Evolutionary conservation across 345 rosid genomes (phyloP).

Genomic region (Excoecaria agallocha): DNA sequence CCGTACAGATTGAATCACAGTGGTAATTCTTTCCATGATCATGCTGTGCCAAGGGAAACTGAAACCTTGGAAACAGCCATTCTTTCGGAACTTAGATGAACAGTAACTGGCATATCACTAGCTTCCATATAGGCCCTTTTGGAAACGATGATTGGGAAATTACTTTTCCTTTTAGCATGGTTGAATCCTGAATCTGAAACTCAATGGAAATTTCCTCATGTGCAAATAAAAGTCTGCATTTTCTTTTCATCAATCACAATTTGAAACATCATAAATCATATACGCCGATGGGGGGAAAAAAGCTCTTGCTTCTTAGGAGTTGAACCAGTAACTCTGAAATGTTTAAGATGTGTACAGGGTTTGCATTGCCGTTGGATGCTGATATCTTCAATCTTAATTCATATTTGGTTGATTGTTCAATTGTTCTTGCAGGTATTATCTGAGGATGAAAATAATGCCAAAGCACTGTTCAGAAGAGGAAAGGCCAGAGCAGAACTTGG

Average conservation of each 20-base stretch:
- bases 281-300: background rate
- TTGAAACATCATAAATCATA: background rate
- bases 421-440: conserved; percentile 55
- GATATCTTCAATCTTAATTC: background rate
- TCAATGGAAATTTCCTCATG: background rate
- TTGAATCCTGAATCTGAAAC: background rate
- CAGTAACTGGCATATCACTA: background rate
- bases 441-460: conserved; percentile 85
- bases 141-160: too few relatives aligned
- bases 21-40: too few relatives aligned
- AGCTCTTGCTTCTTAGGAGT: background rate
- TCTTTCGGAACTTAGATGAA: background rate
- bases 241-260: background rate
- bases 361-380: background rate
- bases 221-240: background rate
- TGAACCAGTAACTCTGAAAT: background rate
- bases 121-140: too few relatives aligned
- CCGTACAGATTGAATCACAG: too few relatives aligned
- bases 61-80: too few relatives aligned
- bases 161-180: background rate
- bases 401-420: background rate
- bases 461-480: conserved; percentile 91
- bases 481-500: conserved; percentile 90
- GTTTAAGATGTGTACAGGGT: background rate
- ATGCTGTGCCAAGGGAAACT: too few relatives aligned